Evolutionary conservation across 768 basidiomycete species (phyloP).

Genomic region (Leucosporidium yakuticum): DNA sequence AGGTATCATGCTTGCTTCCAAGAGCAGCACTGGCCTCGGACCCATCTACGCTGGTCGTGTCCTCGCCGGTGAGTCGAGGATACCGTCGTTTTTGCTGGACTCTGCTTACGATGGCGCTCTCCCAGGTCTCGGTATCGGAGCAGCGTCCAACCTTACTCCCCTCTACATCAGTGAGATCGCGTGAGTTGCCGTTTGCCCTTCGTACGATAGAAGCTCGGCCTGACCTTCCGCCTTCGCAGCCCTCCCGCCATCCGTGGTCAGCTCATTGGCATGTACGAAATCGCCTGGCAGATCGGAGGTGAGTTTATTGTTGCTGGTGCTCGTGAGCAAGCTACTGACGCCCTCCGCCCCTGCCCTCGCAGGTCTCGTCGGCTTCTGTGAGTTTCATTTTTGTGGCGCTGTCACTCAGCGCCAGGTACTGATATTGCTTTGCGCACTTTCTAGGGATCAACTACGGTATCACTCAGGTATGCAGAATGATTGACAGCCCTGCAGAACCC

Average conservation of each 20-base stretch:
- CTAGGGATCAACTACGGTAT: slow-evolving; percentile 29
- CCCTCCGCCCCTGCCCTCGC: not conserved
- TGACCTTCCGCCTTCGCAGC: too few species aligned
- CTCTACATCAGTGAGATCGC: slow-evolving; percentile 52
- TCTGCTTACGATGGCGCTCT: too few species aligned
- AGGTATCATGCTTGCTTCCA: slow-evolving; percentile 33
- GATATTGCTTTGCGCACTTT: not conserved
- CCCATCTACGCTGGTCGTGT: slow-evolving; percentile 50
- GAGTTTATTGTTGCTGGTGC: not conserved
- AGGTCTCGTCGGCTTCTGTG: slow-evolving; percentile 46
- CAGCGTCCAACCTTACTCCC: slow-evolving; percentile 41
- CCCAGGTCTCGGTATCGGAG: slow-evolving; percentile 46
- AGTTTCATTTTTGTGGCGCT: not conserved
- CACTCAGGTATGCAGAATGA: slow-evolving; percentile 7
- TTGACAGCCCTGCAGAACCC: too few species aligned
- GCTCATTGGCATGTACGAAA: slow-evolving; percentile 51
- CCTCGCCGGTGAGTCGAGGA: too few species aligned
- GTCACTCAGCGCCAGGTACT: too few species aligned
- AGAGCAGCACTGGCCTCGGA: slow-evolving; percentile 32
- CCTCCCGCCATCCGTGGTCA: slow-evolving; percentile 45
- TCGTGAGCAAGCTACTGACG: too few species aligned
- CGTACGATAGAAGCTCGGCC: too few species aligned
- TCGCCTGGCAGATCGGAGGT: slow-evolving; percentile 51
- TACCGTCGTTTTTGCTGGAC: too few species aligned
- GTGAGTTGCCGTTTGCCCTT: too few species aligned